Conservation (phyloP, 2,329 filamentous ascomycete species). For the Clonostachys sp. region DNA sequence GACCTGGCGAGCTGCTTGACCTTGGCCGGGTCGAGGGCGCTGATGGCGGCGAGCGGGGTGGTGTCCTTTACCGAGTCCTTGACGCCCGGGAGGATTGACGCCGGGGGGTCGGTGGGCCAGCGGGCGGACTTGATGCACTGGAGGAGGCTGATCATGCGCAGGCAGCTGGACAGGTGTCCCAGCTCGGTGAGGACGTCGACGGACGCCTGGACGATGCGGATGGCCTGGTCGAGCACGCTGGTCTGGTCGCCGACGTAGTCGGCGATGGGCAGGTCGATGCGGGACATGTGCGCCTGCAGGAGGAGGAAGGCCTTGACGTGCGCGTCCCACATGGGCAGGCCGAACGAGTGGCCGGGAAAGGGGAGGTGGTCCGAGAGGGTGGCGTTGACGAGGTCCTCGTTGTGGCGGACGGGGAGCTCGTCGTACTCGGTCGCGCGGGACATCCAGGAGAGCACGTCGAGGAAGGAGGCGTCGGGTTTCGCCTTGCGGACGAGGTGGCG, state of each 20-base stretch:
- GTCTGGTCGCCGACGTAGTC: constrained; percentile 96
- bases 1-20: constrained; percentile 39
- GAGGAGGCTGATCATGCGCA: constrained; percentile 78
- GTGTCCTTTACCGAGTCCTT: constrained; percentile 35
- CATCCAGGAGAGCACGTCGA: constrained; percentile 88
- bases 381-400: constrained; percentile 94
- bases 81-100: constrained; percentile 77
- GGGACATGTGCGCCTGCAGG: constrained; percentile 90
- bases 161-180: constrained; percentile 72
- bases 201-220: constrained; percentile 92
- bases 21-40: constrained; percentile 25
- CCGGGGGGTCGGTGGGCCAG: constrained; percentile 79
- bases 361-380: constrained; percentile 82
- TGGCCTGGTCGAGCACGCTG: constrained; percentile 87
- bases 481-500: constrained; percentile 76
- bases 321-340: constrained; percentile 94
- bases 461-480: constrained; percentile 70
- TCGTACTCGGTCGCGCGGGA: constrained; percentile 92
- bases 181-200: constrained; percentile 92
- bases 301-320: constrained; percentile 95
- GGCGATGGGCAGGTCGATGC: constrained; percentile 86
- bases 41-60: constrained; percentile 35
- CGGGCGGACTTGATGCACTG: constrained; percentile 90
- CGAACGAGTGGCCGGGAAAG: constrained; percentile 52
- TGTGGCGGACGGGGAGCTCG: constrained; percentile 94